These are phyloP conservation scores for Gonium pectorale DNA, from an alignment of 139 green algal genomes.

Conservation along the genomic window DNA sequence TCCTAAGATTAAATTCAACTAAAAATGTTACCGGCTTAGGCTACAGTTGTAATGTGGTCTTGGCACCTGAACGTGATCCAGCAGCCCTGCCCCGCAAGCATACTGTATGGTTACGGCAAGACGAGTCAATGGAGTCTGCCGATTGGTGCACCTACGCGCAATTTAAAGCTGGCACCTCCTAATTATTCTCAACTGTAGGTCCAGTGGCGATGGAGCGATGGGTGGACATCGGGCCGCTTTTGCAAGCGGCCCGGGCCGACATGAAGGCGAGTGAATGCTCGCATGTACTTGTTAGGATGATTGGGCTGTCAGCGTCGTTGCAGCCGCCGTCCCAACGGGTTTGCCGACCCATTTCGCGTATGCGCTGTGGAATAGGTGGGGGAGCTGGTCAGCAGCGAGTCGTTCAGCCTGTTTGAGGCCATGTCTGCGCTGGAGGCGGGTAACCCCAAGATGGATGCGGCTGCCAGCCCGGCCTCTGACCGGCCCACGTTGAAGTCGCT, in stretches of 20 bases:
- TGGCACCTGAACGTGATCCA: too few relatives aligned
- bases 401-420: constrained; percentile 91
- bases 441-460: constrained; percentile 93
- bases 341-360: background rate
- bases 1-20: too few relatives aligned
- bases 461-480: constrained; percentile 37
- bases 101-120: too few relatives aligned
- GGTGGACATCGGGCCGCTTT: constrained; percentile 50
- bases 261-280: constrained; percentile 44
- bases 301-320: too few relatives aligned
- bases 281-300: too few relatives aligned
- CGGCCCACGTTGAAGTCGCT: constrained; percentile 41
- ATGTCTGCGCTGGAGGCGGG: constrained; percentile 94
- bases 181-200: background rate
- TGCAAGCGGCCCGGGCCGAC: constrained; percentile 49
- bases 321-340: background rate
- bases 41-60: too few relatives aligned
- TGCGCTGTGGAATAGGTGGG: too few relatives aligned
- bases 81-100: too few relatives aligned
- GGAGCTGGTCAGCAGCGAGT: constrained; percentile 80
- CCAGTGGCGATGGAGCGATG: constrained; percentile 16
- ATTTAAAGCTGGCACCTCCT: background rate
- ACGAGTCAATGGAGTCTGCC: too few relatives aligned
- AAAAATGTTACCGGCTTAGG: too few relatives aligned
- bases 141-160: background rate